These are phyloP conservation scores for Neoarthrinium moseri DNA, from an alignment of 2,329 filamentous ascomycete genomes.

Conservation along the genomic window DNA sequence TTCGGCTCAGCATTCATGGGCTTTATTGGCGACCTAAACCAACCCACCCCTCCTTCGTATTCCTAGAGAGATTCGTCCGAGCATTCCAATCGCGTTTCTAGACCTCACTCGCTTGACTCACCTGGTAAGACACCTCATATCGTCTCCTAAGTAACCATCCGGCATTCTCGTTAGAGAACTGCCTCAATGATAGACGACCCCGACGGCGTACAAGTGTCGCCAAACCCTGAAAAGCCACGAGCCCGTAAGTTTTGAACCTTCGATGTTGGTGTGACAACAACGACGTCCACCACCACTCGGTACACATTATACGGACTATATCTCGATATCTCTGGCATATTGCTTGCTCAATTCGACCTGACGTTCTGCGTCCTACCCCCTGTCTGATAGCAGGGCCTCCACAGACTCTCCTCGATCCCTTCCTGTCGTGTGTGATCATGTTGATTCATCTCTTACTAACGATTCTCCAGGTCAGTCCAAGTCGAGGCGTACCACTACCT, in stretches of 20 bases:
- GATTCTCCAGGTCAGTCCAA: slow-evolving; percentile 22
- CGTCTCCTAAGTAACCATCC: slow-evolving; percentile 1
- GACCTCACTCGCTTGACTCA: neutral
- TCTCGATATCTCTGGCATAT: neutral
- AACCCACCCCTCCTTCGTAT: no score
- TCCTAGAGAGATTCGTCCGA: neutral
- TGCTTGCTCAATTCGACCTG: no score
- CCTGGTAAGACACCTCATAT: slow-evolving; percentile 4
- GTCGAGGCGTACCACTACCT: slow-evolving; percentile 17
- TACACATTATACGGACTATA: neutral
- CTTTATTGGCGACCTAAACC: no score
- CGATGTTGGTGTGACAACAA: neutral
- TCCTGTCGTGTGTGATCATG: slow-evolving; percentile 15
- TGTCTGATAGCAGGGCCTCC: no score
- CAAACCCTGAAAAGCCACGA: neutral
- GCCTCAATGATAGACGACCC: neutral
- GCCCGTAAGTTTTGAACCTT: neutral
- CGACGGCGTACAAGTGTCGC: slow-evolving; percentile 1
- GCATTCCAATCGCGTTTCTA: neutral
- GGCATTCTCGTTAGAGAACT: neutral
- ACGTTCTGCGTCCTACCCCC: neutral
- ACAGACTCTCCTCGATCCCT: neutral
- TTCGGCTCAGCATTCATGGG: no score
- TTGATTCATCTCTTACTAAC: slow-evolving; percentile 24
- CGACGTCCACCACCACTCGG: neutral